These are phyloP conservation scores for Metschnikowia amazonensis DNA, from an alignment of 805 yeast genomes.

Conservation along the genomic window DNA sequence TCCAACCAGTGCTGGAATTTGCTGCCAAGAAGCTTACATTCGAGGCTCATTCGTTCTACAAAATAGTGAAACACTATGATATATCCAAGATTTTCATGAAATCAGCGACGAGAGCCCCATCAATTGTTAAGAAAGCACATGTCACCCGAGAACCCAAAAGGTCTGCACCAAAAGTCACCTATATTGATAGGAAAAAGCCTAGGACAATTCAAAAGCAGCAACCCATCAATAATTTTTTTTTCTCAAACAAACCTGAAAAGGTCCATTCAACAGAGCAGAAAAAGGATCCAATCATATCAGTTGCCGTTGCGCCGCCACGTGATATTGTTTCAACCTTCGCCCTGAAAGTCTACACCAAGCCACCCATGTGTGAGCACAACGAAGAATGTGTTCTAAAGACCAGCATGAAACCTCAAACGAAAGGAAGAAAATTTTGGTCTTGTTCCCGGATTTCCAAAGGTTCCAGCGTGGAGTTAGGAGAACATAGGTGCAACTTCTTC, in stretches of 20 bases:
- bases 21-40: constrained; percentile 14
- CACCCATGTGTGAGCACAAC: constrained; percentile 29
- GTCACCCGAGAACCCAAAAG: neutral
- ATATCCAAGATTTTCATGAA: constrained; percentile 29
- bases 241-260: constrained; percentile 6
- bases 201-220: constrained; percentile 16
- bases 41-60: constrained; percentile 23
- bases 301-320: neutral
- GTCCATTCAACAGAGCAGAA: neutral
- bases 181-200: constrained; percentile 7
- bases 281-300: neutral
- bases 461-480: constrained; percentile 14
- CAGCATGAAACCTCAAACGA: constrained; percentile 23
- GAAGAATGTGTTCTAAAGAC: constrained; percentile 27
- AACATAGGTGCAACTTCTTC: constrained; percentile 17
- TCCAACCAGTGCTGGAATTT: neutral
- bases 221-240: constrained; percentile 25
- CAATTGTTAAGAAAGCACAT: neutral
- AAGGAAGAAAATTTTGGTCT: constrained; percentile 34
- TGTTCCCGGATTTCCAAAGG: constrained; percentile 20
- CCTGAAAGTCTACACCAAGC: constrained; percentile 19
- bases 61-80: constrained; percentile 26
- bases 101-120: constrained; percentile 2
- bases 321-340: constrained; percentile 11
- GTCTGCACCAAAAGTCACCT: neutral